These are phyloP conservation scores for maize (Zea mays) DNA, from an alignment of 176 grass and related monocot species.

Conservation along the genomic window Zm-B73-REFERENCE-NAM-5.0 NC_050097.1:175481501-175482000, in stretches of 20 bases:
- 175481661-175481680: constrained; percentile 55
- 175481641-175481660: constrained; percentile 22
- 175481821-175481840: constrained; percentile 10
- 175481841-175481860: constrained; percentile 22
- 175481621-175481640: constrained; percentile 7
- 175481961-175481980: constrained; percentile 78
- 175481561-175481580: constrained; percentile 91
- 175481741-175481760: constrained; percentile 84
- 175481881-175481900: constrained; percentile 62
- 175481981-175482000: constrained; percentile 49
- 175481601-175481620: constrained; percentile 26
- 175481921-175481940: constrained; percentile 72
- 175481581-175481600: constrained; percentile 34
- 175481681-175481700: constrained; percentile 91
- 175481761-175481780: constrained; percentile 70
- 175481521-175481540: constrained; percentile 56
- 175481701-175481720: constrained; percentile 78
- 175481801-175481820: constrained; percentile 3
- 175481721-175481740: constrained; percentile 87
- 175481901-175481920: constrained; percentile 71
- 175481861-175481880: constrained; percentile 48
- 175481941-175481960: constrained; percentile 79
- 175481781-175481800: constrained; percentile 50
- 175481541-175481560: constrained; percentile 80
- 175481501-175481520: constrained; percentile 87